Base-by-base conservation (phyloP, 2,329 filamentous ascomycete genomes). In the Chalaropsis ovoidea region DNA sequence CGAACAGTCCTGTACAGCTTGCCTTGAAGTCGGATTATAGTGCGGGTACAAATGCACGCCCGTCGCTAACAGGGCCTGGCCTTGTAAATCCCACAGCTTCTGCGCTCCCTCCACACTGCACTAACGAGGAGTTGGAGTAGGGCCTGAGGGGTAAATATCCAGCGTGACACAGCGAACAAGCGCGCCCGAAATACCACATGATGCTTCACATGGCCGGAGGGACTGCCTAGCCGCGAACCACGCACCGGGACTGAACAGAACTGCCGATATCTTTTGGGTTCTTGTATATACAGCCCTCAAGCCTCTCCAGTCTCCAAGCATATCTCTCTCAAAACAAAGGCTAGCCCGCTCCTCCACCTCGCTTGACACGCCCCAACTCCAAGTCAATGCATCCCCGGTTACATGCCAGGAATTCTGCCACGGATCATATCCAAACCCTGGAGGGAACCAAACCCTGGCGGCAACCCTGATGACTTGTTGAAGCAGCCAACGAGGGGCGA, bases 11-110 rank as follows among this genome's bases (percentile, higher is more conserved):
- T 13, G 42, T 43, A 31, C 31, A n/a, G 24, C 8, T 35, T 15
- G n/a, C 15, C 0, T n/a, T 31, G 24, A 56, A 11, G 52, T 41
- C 22, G 42, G 17, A 63, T 63, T 47, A 41, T 56, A 47, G 43
- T 47, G 49, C 31, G 31, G 31, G 31, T n/a, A n/a, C 62, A 22
- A 63, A 56, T 24, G 13, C 27, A 22, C 8, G 5, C 47, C 8
- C 31, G 4, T 43, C 42, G 42, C 42, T 43, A 31, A 31, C 52
- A 56, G 52, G 52, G 52, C 15, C 24, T 31, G 24, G 52, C 52
- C 52, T 19, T 56, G 52, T 31, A 56, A 56, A 56, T 56, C 52
- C 49, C 49, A 11, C 49, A 19, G 49, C n/a, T n/a, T 22, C 52
- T 35, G n/a, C 22, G 17, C 17, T 54, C 49, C 22, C 22, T 56